Evolutionary conservation across 371 early-diverging fungal genomes (phyloP).

Genomic region (Mucor saturninus): DNA sequence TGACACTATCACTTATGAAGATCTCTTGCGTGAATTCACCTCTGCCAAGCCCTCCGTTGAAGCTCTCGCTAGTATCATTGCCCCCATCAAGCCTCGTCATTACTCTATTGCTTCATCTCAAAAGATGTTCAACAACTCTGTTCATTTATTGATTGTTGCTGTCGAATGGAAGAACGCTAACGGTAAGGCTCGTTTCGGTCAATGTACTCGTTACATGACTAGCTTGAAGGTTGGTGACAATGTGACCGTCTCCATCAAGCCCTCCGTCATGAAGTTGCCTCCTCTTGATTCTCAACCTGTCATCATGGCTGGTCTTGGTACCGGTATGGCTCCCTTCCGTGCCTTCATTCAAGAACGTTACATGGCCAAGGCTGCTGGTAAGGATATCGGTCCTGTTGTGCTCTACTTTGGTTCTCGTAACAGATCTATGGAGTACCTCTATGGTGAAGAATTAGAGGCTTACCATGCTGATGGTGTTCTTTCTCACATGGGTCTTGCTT

Average conservation of each 20-base stretch:
- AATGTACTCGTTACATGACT: conserved; percentile 89
- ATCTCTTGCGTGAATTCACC: conserved; percentile 83
- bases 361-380: conserved; percentile 74
- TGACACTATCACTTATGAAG: conserved; percentile 86
- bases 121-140: conserved; percentile 83
- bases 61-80: conserved; percentile 71
- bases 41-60: conserved; percentile 80
- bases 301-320: conserved; percentile 95
- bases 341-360: conserved; percentile 95
- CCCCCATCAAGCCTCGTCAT: conserved; percentile 92
- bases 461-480: conserved; percentile 86
- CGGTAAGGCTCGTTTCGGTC: conserved; percentile 79
- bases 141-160: conserved; percentile 88
- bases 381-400: conserved; percentile 87
- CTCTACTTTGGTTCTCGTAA: conserved; percentile 95
- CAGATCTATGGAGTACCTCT: conserved; percentile 90
- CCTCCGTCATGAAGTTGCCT: conserved; percentile 94
- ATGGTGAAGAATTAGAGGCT: conserved; percentile 93
- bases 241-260: conserved; percentile 90
- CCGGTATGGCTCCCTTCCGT: conserved; percentile 97
- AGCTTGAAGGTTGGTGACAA: conserved; percentile 68
- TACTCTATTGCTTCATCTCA: conserved; percentile 94
- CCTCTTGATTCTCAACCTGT: conserved; percentile 83
- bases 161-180: conserved; percentile 81
- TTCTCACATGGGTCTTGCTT: conserved; percentile 86